These are phyloP conservation scores for Lipomyces spencermartinsiae DNA, from an alignment of 805 yeast genomes.

Conservation along the genomic window DNA sequence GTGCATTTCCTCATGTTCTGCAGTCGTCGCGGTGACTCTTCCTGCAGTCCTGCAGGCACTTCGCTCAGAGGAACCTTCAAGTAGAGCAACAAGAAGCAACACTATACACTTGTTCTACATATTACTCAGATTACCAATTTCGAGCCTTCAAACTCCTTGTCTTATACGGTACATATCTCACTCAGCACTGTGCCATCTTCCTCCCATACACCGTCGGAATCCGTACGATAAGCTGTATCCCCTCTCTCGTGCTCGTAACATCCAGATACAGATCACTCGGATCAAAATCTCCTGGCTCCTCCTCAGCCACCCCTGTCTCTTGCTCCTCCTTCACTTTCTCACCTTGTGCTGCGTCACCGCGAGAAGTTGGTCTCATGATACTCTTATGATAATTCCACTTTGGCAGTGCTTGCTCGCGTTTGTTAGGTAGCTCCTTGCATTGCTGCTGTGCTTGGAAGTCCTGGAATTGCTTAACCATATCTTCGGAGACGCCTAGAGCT, in stretches of 20 bases:
- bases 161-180: neutral
- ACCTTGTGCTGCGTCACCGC: constrained; percentile 1
- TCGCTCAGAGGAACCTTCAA: constrained; percentile 1
- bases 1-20: constrained; percentile 1
- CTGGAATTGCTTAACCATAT: constrained; percentile 1
- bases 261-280: constrained; percentile 1
- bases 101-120: constrained; percentile 1
- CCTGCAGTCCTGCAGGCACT: neutral
- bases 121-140: neutral
- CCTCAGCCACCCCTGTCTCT: neutral
- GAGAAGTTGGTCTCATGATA: neutral
- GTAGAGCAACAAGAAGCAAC: neutral
- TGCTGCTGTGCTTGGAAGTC: neutral
- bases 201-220: constrained; percentile 3
- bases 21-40: neutral
- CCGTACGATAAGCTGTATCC: neutral
- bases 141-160: neutral
- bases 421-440: neutral
- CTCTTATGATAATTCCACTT: neutral
- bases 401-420: neutral
- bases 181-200: neutral
- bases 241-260: neutral
- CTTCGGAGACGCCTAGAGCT: constrained; percentile 1
- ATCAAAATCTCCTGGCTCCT: constrained; percentile 1
- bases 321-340: neutral